Percentiles rank a stretch among this genome's conserved stretches.
These are phyloP conservation scores for Pisolithus tinctorius DNA, from an alignment of 768 basidiomycete species.

Conservation along the genomic window DNA sequence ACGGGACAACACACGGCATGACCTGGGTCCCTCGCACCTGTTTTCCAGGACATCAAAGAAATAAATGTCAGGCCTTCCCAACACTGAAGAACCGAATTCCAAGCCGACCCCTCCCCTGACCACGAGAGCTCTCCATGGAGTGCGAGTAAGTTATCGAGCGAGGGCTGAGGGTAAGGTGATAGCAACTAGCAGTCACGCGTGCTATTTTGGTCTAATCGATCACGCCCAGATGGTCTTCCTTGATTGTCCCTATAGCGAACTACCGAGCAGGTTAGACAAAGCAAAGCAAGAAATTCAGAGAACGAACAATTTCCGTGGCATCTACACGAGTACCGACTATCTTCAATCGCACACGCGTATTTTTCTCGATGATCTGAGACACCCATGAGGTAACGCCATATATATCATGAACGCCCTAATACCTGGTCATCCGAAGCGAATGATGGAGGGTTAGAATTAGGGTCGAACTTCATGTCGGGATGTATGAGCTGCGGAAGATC, in stretches of 20 bases:
- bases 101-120: no score
- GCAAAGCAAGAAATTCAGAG: not conserved
- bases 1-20: no score
- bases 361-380: conserved; percentile 82
- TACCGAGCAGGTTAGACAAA: conserved; percentile 23
- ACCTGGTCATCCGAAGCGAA: conserved; percentile 90
- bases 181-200: not conserved
- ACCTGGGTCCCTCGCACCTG: no score
- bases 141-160: not conserved
- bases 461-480: conserved; percentile 90
- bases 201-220: conserved; percentile 47
- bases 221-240: conserved; percentile 95
- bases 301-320: conserved; percentile 90
- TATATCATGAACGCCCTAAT: not conserved
- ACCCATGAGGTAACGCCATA: not conserved
- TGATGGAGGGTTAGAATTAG: conserved; percentile 94
- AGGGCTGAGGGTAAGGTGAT: not conserved
- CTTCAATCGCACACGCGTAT: conserved; percentile 86
- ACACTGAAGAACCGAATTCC: no score
- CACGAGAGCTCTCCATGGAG: no score
- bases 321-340: conserved; percentile 98
- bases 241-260: conserved; percentile 98
- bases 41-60: no score
- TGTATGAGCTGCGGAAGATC: conserved; percentile 69
- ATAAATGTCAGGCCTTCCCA: no score